Base-by-base conservation (phyloP, 257 asterid genomes). In the Dorcoceras hygrometricum region DNA sequence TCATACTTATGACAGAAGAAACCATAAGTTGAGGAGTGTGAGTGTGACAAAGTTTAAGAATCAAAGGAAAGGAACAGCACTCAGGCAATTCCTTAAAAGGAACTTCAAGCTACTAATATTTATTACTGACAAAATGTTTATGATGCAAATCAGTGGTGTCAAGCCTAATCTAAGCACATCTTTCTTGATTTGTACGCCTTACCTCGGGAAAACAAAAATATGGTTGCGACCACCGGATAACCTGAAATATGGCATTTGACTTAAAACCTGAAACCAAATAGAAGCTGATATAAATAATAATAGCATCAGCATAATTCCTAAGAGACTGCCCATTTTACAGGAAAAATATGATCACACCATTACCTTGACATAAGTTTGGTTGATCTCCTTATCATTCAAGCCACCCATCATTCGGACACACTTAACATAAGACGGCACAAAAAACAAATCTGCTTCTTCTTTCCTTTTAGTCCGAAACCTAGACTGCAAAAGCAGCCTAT, bases 161-260 rank as follows among this genome's bases (percentile, higher is more conserved):
- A 58, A 25, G 57, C 68, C 27, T 57, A 36, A 34, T 36, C 18
- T 19, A 74, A 63, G 63, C 32, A 56, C 53, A 24, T 57, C 63
- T 57, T 43, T 23, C 60, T 39, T 24, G 62, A 71, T 50, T 59
- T 63, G 50, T 62, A 23, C 22, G 20, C 25, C 73, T 73, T 77
- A 93, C 96, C 97, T 90, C 54, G 99, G 99, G 78, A 93, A 93
- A 61, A 93, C 88, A 81, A 90, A 90, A 64, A 93, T 73, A 81
- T 93, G 99, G 75, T 88, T 70, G 68, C 99, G 92, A 53, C 99
- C 96, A 64, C 96, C 92, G 59, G 97, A 85, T 71, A 93, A 78
- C 83, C 97, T 82, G 85, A 90, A 93, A 81, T 86, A 81, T 67
- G 96, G 96, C 99, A 93, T 93, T 82, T 93, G 97, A 77, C 95